Evolutionary conservation across 805 yeast species (phyloP).

Genomic region (Vanderwaltozyma tropicalis): DNA sequence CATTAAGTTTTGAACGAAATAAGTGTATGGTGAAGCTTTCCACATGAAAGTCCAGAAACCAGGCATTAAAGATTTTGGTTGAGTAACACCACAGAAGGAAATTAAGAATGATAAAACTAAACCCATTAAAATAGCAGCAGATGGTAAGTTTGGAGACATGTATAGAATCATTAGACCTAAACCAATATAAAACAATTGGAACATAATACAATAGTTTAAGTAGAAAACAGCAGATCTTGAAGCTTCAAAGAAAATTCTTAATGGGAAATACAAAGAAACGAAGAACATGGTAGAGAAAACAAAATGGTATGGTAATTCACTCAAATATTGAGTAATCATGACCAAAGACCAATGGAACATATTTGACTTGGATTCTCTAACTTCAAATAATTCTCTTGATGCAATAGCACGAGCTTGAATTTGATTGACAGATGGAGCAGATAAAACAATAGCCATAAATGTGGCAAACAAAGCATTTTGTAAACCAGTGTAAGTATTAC

Average conservation of each 20-base stretch:
- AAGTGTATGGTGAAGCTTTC: slow-evolving; percentile 62
- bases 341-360: slow-evolving; percentile 64
- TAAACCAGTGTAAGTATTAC: slow-evolving; percentile 41
- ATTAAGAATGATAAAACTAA: slow-evolving; percentile 47
- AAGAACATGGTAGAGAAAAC: slow-evolving; percentile 41
- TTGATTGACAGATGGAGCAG: slow-evolving; percentile 50
- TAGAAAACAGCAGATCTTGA: slow-evolving; percentile 39
- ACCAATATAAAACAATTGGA: slow-evolving; percentile 37
- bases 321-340: slow-evolving; percentile 41
- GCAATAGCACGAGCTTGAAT: slow-evolving; percentile 48
- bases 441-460: slow-evolving; percentile 46
- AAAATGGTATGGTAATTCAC: slow-evolving; percentile 52
- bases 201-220: slow-evolving; percentile 34
- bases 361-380: slow-evolving; percentile 58
- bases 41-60: slow-evolving; percentile 83
- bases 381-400: slow-evolving; percentile 56
- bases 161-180: slow-evolving; percentile 46
- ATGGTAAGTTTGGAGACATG: slow-evolving; percentile 53
- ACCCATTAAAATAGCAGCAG: slow-evolving; percentile 52
- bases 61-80: slow-evolving; percentile 49
- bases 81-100: slow-evolving; percentile 62
- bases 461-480: slow-evolving; percentile 50
- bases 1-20: slow-evolving; percentile 50
- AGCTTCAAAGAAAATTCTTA: slow-evolving; percentile 33
- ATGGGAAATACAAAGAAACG: slow-evolving; percentile 43